phyloP scores from a whole-genome alignment of 352 stramenopile genomes.

The Globisporangium camurandrum region DNA sequence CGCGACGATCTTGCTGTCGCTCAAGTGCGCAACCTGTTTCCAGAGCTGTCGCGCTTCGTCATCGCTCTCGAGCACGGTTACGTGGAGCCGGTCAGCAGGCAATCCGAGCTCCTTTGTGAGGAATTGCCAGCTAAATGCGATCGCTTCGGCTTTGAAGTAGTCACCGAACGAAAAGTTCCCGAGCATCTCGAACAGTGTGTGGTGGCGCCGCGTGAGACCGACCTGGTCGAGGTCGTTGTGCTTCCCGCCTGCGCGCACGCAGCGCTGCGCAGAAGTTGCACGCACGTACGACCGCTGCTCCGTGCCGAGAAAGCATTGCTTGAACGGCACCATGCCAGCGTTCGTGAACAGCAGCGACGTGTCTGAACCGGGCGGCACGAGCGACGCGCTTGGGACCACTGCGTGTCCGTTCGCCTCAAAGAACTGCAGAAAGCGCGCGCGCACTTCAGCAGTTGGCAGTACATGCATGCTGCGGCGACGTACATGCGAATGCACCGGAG shows the following conservation, averaged over 20 bases:
- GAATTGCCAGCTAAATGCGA: constrained; percentile 92
- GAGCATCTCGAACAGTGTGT: constrained; percentile 99
- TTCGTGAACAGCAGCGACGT: constrained; percentile 95
- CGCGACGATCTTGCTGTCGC: constrained; percentile 37
- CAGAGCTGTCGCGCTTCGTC: constrained; percentile 50
- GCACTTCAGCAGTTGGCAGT: constrained; percentile 33
- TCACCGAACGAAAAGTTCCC: constrained; percentile 97
- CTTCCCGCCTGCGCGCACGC: constrained; percentile 95
- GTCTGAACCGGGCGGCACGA: constrained; percentile 84
- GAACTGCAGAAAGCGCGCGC: constrained; percentile 53
- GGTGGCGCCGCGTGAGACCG: constrained; percentile 94
- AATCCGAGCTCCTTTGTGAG: constrained; percentile 86
- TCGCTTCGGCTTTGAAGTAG: constrained; percentile 97
- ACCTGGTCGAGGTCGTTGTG: constrained; percentile 99
- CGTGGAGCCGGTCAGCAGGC: constrained; percentile 44
- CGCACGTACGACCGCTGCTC: constrained; percentile 79
- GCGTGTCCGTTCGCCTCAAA: constrained; percentile 54
- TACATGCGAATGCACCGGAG: neutral
- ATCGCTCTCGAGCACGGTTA: constrained; percentile 64
- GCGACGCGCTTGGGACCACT: constrained; percentile 56
- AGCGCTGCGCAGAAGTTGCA: constrained; percentile 94
- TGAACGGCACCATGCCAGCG: constrained; percentile 95
- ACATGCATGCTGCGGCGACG: constrained; percentile 26
- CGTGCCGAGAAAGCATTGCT: constrained; percentile 87
- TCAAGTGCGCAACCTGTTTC: constrained; percentile 42